Conservation (phyloP, 78 protist genomes). For the Planoprotostelium fungivorum region DNA sequence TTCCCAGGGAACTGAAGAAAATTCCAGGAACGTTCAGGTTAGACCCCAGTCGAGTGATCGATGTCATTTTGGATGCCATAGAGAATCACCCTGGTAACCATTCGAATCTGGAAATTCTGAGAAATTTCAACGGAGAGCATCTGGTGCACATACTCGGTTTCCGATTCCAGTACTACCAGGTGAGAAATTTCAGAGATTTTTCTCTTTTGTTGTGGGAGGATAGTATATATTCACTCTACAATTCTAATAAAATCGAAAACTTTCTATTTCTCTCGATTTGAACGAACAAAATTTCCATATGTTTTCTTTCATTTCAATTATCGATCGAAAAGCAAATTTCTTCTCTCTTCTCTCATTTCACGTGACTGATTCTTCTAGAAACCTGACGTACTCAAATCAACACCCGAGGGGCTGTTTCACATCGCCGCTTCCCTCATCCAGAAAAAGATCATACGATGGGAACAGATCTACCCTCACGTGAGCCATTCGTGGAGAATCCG, state of each 20-base stretch:
- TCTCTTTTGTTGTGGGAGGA: background rate
- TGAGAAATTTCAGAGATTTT: background rate
- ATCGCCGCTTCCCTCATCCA: conserved; percentile 22
- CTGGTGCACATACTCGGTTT: conserved; percentile 47
- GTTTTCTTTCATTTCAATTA: background rate
- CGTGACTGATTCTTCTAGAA: background rate
- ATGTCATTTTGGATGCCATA: conserved; percentile 49
- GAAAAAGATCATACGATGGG: conserved; percentile 17
- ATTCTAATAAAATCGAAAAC: conserved; percentile 5
- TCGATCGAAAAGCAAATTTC: background rate
- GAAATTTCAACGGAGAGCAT: conserved; percentile 9
- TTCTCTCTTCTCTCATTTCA: background rate
- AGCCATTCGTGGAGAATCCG: background rate
- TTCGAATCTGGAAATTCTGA: conserved; percentile 7
- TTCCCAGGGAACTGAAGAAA: background rate
- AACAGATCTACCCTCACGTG: conserved; percentile 50
- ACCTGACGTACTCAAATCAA: background rate
- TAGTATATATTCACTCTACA: too few species aligned
- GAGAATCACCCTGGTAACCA: conserved; percentile 28
- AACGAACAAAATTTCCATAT: background rate
- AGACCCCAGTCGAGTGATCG: conserved; percentile 78
- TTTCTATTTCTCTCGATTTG: background rate
- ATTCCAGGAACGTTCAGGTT: conserved; percentile 61
- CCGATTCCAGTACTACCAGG: conserved; percentile 28
- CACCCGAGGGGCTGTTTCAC: conserved; percentile 29